Conservation (phyloP, 1,139 yeast genomes). For the Meyerozyma smithsonii region DNA sequence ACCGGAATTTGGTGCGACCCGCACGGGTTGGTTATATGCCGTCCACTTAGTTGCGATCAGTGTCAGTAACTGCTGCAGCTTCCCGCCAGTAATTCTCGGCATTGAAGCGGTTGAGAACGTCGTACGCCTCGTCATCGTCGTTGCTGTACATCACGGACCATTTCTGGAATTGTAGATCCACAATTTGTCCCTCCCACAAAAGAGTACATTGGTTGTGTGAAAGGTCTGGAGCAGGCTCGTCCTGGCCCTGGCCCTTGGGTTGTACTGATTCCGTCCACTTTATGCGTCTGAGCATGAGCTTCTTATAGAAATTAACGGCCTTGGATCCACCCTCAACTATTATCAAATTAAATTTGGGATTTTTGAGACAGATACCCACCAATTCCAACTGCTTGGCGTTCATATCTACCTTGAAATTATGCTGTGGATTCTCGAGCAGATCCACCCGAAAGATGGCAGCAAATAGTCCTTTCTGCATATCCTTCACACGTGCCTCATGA, state of each 20-base stretch:
- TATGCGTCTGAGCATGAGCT: conserved; percentile 58
- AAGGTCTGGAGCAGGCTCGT: conserved; percentile 30
- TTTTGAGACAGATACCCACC: conserved; percentile 49
- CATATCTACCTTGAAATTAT: conserved; percentile 66
- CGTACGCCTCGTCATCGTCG: conserved; percentile 52
- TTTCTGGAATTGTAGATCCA: conserved; percentile 47
- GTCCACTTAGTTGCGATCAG: not conserved
- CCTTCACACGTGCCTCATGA: conserved; percentile 42
- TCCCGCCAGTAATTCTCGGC: conserved; percentile 62
- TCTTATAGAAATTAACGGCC: conserved; percentile 56
- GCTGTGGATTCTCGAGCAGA: conserved; percentile 56
- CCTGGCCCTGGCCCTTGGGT: conserved; percentile 17
- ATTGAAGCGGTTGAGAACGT: conserved; percentile 45
- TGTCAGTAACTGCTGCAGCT: conserved; percentile 19
- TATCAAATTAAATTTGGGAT: conserved; percentile 50
- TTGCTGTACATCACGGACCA: conserved; percentile 56
- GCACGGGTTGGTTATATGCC: not conserved
- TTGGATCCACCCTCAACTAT: conserved; percentile 72
- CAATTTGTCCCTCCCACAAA: conserved; percentile 75
- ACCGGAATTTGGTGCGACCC: not conserved
- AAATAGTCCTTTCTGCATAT: conserved; percentile 42
- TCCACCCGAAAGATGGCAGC: conserved; percentile 59
- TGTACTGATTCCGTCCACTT: conserved; percentile 56
- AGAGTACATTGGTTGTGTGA: conserved; percentile 46
- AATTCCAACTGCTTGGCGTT: conserved; percentile 73